Base-by-base conservation (phyloP, 345 rosid genomes). In the Rhodomyrtus tomentosa region DNA sequence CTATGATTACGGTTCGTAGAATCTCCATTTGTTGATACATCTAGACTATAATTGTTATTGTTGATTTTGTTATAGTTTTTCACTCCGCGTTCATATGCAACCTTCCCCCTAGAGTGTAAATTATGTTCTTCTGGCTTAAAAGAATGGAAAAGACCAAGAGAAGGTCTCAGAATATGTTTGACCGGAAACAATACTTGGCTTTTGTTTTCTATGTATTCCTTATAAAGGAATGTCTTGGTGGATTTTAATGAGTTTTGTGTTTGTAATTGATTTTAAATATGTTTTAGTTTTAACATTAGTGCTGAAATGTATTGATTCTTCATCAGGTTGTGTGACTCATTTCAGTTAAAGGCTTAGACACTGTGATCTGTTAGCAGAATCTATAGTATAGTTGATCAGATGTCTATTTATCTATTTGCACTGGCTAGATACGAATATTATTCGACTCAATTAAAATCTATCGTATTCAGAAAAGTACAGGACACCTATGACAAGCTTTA, bases 1-100 rank as follows among this genome's bases (percentile, higher is more conserved):
- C 97, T 74, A 91, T 96, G 93, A 94, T 58, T 87, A 88, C 98
- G n/a, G 98, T 96, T 81, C 87, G 94, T 86, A n/a, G 55, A 5
- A 52, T 29, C 42, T 50, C 55, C 8, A n/a, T 52, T 45, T 81
- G 56, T 49, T 18, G 22, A 81, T 49, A n/a, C 82, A 81, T n/a
- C 82, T 81, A 7, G 10, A 49, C 21, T 15, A 27, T 27, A 4
- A 27, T 52, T 52, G 1, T 52, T 18, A 6, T 18, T 18, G 22
- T 52, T 15, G 40, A 7, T 62, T 16, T 36, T 16, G 9, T 18
- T 68, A 32, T 8, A 32, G 24, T 32, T 68, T 36, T 55, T 68
- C 79, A 32, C 79, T 68, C 25, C 36, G 45, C 32, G 76, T 6
- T 32, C 4, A 20, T 4, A 45, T 4, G 45, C 45, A 36, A 9